phyloP scores from a whole-genome alignment of 2,329 filamentous ascomycete species.

The Neonectria faginata region DNA sequence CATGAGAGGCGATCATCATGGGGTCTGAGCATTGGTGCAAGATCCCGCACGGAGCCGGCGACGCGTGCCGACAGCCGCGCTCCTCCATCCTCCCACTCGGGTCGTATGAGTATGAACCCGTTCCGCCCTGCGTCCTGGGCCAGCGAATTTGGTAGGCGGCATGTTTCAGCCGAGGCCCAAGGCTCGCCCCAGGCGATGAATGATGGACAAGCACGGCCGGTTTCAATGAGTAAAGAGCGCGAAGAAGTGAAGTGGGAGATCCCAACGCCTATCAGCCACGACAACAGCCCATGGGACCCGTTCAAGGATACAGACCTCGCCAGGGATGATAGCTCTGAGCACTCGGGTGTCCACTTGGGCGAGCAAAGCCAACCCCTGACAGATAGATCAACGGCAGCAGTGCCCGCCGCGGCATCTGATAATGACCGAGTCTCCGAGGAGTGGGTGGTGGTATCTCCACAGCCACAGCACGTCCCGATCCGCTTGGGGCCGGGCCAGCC shows the following conservation, averaged over 20 bases:
- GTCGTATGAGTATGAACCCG: conserved; percentile 31
- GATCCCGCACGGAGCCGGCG: conserved; percentile 44
- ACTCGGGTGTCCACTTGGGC: conserved; percentile 25
- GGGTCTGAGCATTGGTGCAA: conserved; percentile 54
- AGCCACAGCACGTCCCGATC: conserved; percentile 31
- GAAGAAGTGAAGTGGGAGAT: conserved; percentile 41
- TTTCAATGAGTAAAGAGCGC: conserved; percentile 31
- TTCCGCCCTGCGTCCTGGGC: conserved; percentile 37
- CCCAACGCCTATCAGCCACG: conserved; percentile 35
- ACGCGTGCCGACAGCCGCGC: conserved; percentile 40
- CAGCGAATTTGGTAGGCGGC: conserved; percentile 39
- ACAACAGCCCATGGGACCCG: conserved; percentile 39
- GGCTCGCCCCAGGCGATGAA: conserved; percentile 23
- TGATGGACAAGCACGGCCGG: conserved; percentile 17
- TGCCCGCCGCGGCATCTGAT: conserved; percentile 17
- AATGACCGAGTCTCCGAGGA: conserved; percentile 29
- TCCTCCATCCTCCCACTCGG: conserved; percentile 40
- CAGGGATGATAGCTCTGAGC: conserved; percentile 28
- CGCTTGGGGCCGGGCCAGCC: conserved; percentile 41
- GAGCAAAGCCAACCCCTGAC: conserved; percentile 10
- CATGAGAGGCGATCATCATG: conserved; percentile 59
- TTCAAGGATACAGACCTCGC: conserved; percentile 35
- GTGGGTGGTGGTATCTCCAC: conserved; percentile 25
- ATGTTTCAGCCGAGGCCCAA: conserved; percentile 36
- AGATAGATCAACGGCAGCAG: conserved; percentile 14